Evolutionary conservation across 768 basidiomycete genomes (phyloP), one percentile per base, ranked within the genome.

Genomic region (Pholiota microspora): DNA sequence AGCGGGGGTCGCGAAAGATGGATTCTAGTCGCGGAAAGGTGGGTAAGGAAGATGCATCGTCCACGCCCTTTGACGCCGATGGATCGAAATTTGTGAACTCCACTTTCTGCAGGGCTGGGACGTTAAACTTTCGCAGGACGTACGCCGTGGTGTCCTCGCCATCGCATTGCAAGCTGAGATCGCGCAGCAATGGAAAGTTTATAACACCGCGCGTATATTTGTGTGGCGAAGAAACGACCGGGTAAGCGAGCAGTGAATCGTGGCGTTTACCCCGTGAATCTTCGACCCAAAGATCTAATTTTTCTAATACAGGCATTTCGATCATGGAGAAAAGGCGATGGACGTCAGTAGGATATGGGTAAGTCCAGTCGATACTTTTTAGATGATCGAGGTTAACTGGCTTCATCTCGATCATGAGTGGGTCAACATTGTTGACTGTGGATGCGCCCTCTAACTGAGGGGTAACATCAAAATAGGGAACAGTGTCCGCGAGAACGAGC

Each of bases 1-100:
- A 73, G 47, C 81, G 80, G 5, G 82, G 81, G 65, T 84, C 81
- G 50, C 77, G 77, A 62, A 84, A 81, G 53, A 85, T 69, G 32
- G 69, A 74, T 64, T 82, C 80, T 25, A 80, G 71, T 27, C 76
- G 73, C 34, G 79, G 78, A 50, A 84, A 67, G 5, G 59, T 49
- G 12, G 77, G 75, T 12, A 69, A 54, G 10, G 16, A 10, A 3
- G 54, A 27, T 7, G 16, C 50, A 25, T 45, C 55, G 36, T 62
- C 47, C 28, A 51, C 49, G 28, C 27, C 56, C 28, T 44, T 60
- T 62, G 28, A 51, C 16, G 59, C 61, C 16, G 62, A 64, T 18
- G 49, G 36, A 50, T 71, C 73, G 45, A 72, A 58, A 49, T 76
- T 75, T 34, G 73, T 66, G 49, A 83, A 63, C 51, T 77, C 77